Percentiles rank a stretch among this genome's conserved stretches.
Evolutionary conservation across 208 protist genomes (phyloP).

Genomic region (Trypanosoma theileri): DNA sequence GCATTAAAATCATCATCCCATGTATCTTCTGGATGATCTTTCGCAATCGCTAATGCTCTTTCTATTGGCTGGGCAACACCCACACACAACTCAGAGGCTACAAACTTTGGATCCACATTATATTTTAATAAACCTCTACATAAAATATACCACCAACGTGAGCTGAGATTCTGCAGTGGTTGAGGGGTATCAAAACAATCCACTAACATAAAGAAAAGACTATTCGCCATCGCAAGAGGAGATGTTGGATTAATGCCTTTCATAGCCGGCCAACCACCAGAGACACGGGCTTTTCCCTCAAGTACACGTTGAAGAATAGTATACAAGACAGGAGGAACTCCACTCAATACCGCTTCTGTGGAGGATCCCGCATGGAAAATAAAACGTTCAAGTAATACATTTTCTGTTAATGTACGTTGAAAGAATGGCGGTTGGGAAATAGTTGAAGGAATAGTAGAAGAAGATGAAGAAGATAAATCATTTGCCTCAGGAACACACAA

Average conservation of each 20-base stretch:
- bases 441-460: background rate
- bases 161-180: background rate
- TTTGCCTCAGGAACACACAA: slow-evolving; percentile 22
- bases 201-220: slow-evolving; percentile 32
- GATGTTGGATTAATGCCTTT: slow-evolving; percentile 12
- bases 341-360: slow-evolving; percentile 11
- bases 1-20: slow-evolving; percentile 51
- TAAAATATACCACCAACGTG: slow-evolving; percentile 35
- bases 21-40: slow-evolving; percentile 37
- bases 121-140: slow-evolving; percentile 43
- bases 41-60: slow-evolving; percentile 50
- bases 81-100: slow-evolving; percentile 41
- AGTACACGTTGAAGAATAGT: slow-evolving; percentile 32
- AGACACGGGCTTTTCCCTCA: slow-evolving; percentile 24
- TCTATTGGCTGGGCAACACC: slow-evolving; percentile 56
- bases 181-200: slow-evolving; percentile 35
- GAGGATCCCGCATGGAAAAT: slow-evolving; percentile 26
- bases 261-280: slow-evolving; percentile 34
- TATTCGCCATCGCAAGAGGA: slow-evolving; percentile 35
- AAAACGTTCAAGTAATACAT: slow-evolving; percentile 25
- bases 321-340: slow-evolving; percentile 25
- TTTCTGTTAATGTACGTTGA: slow-evolving; percentile 22
- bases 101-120: slow-evolving; percentile 32
- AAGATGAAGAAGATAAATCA: background rate
- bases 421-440: slow-evolving; percentile 3